phyloP scores from a whole-genome alignment of 1,284 basidiomycete species.

The Tilletia horrida region DNA sequence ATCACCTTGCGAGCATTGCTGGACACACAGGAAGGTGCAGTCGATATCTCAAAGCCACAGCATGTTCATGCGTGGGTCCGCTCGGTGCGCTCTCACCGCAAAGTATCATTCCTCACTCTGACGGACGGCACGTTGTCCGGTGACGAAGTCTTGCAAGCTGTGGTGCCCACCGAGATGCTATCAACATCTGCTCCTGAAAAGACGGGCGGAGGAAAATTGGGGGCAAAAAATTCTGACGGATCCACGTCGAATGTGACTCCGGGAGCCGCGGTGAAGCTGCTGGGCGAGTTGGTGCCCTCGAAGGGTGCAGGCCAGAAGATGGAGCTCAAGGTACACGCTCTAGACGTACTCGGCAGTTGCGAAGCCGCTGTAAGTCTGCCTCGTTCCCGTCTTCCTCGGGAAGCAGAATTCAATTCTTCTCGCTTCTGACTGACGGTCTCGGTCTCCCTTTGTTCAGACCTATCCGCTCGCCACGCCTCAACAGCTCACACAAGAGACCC shows the following conservation, averaged over 20 bases:
- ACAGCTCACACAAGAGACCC: conserved; percentile 8
- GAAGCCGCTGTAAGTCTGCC: conserved; percentile 23
- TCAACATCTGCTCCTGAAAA: neutral
- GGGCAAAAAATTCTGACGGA: neutral
- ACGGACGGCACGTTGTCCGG: conserved; percentile 45
- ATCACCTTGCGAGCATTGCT: neutral
- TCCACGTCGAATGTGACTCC: conserved; percentile 14
- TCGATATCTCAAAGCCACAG: neutral
- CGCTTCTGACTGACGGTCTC: neutral
- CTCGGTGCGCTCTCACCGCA: conserved; percentile 40
- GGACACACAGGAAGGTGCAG: neutral
- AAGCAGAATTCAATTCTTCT: neutral
- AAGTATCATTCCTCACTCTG: conserved; percentile 45
- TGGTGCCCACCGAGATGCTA: conserved; percentile 25
- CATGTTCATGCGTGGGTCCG: conserved; percentile 37
- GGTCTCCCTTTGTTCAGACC: conserved; percentile 9
- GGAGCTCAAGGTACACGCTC: conserved; percentile 32
- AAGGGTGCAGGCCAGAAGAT: conserved; percentile 34
- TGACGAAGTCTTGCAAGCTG: conserved; percentile 40
- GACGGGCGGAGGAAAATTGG: too few relatives aligned
- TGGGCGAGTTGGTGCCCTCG: conserved; percentile 29
- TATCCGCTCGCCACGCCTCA: conserved; percentile 28
- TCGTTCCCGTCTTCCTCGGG: neutral
- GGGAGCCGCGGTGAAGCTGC: conserved; percentile 37
- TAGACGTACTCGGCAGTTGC: conserved; percentile 29